phyloP scores from a whole-genome alignment of 495 filamentous ascomycete species.

The Hypoxylon fuscum region DNA sequence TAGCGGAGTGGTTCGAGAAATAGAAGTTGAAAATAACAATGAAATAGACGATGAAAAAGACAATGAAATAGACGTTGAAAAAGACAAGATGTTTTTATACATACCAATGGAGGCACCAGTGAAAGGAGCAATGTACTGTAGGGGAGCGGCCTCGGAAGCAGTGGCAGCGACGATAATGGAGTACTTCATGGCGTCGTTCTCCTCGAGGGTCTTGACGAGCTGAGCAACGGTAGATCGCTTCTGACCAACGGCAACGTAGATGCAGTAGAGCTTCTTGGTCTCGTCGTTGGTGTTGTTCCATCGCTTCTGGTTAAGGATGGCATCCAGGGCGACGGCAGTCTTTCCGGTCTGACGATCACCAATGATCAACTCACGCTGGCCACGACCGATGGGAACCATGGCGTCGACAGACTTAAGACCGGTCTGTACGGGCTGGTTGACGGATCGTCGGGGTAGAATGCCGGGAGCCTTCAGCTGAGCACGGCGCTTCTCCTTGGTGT shows the following conservation, averaged over 20 bases:
- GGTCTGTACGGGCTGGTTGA: slow-evolving; percentile 98
- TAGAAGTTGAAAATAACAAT: not conserved
- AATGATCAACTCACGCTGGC: slow-evolving; percentile 99
- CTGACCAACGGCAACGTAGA: slow-evolving; percentile 99
- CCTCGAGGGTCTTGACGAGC: slow-evolving; percentile 98
- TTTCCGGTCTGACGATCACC: slow-evolving; percentile 99
- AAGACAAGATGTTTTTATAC: too few relatives aligned
- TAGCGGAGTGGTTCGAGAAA: too few relatives aligned
- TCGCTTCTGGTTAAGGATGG: slow-evolving; percentile 98
- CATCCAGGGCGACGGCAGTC: slow-evolving; percentile 97
- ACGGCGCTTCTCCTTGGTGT: slow-evolving; percentile 90
- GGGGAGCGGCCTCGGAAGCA: slow-evolving; percentile 93
- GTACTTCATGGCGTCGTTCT: slow-evolving; percentile 99
- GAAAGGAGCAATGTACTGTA: slow-evolving; percentile 97
- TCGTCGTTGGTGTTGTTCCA: slow-evolving; percentile 93
- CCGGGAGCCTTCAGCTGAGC: slow-evolving; percentile 98
- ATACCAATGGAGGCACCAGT: too few relatives aligned
- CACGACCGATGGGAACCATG: slow-evolving; percentile 99
- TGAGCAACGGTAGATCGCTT: slow-evolving; percentile 99
- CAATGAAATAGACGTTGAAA: not conserved
- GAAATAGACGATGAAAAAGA: not conserved
- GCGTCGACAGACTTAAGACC: slow-evolving; percentile 99
- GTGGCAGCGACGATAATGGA: slow-evolving; percentile 93
- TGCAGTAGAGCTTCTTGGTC: slow-evolving; percentile 97
- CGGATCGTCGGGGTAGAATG: slow-evolving; percentile 94